phyloP scores from a whole-genome alignment of 805 yeast genomes.

The Danielia reshetovae region DNA sequence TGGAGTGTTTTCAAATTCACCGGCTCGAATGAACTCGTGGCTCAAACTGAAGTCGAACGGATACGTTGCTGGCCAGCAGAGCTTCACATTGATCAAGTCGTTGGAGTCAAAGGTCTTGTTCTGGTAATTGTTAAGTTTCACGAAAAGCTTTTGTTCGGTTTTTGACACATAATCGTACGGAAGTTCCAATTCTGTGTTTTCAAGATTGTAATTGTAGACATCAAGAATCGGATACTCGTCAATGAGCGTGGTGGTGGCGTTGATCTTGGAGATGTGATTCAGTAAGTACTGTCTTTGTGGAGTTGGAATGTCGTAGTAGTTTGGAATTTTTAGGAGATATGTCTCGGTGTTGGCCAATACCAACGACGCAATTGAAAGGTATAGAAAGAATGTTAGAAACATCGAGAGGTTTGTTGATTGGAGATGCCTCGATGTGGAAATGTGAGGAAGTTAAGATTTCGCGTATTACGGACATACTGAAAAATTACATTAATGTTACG shows the following conservation, averaged over 20 bases:
- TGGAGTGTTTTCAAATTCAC: constrained; percentile 2
- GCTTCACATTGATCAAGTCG: constrained; percentile 15
- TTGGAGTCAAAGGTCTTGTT: constrained; percentile 20
- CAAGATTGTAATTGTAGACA: constrained; percentile 5
- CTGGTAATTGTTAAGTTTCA: constrained; percentile 32
- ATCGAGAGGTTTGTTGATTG: too few species aligned
- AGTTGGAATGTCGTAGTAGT: constrained; percentile 30
- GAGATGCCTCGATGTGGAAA: too few species aligned
- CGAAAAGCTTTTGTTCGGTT: constrained; percentile 17
- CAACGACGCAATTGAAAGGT: not conserved
- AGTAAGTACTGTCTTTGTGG: not conserved
- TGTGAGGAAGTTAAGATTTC: too few species aligned
- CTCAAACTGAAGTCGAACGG: constrained; percentile 11
- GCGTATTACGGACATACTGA: too few species aligned
- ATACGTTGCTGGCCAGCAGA: constrained; percentile 19
- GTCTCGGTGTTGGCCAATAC: constrained; percentile 38
- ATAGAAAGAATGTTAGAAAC: too few species aligned
- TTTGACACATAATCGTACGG: constrained; percentile 11
- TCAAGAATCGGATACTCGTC: constrained; percentile 13
- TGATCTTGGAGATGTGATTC: constrained; percentile 3
- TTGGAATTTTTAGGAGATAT: constrained; percentile 26
- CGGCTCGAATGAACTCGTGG: constrained; percentile 9
- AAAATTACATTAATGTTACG: too few species aligned
- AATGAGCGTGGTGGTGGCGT: constrained; percentile 12
- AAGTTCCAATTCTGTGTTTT: constrained; percentile 4